Conservation (phyloP, 306 rosid species). For the cucumber (Cucumis sativus) region DNA sequence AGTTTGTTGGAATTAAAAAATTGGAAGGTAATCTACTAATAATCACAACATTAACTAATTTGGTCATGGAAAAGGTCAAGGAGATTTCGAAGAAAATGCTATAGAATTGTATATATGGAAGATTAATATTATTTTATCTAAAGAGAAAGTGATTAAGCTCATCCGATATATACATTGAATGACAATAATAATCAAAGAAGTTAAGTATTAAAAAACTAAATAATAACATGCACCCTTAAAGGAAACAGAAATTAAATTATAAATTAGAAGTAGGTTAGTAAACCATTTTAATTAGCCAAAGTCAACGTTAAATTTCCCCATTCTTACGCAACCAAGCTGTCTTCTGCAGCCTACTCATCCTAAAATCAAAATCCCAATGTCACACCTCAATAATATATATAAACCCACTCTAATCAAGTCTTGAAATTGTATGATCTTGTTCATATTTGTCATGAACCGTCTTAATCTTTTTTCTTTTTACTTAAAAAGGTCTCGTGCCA, state of each 20-base stretch:
- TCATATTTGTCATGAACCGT: too few species aligned
- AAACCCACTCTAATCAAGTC: too few species aligned
- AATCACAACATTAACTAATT: neutral
- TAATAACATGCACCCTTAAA: neutral
- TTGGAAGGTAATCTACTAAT: neutral
- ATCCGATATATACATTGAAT: neutral
- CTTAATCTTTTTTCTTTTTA: too few species aligned
- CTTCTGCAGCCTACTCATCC: slow-evolving; percentile 19
- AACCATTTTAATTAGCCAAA: slow-evolving; percentile 8
- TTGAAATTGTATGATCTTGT: too few species aligned
- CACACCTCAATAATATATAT: neutral
- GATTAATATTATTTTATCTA: too few species aligned
- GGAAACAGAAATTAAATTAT: neutral
- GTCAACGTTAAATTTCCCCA: slow-evolving; percentile 9
- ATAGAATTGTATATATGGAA: too few species aligned
- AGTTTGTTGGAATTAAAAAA: neutral
- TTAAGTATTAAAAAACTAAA: neutral
- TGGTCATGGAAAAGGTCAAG: neutral
- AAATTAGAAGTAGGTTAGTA: neutral
- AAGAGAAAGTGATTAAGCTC: too few species aligned
- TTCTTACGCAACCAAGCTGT: slow-evolving; percentile 15
- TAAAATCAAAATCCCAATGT: neutral
- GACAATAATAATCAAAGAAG: neutral
- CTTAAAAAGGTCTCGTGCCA: too few species aligned
- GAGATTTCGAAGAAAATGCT: neutral